Evolutionary conservation across 164 flowering plant species (phyloP).

Genomic region (Paratinospora sagittata): DNA sequence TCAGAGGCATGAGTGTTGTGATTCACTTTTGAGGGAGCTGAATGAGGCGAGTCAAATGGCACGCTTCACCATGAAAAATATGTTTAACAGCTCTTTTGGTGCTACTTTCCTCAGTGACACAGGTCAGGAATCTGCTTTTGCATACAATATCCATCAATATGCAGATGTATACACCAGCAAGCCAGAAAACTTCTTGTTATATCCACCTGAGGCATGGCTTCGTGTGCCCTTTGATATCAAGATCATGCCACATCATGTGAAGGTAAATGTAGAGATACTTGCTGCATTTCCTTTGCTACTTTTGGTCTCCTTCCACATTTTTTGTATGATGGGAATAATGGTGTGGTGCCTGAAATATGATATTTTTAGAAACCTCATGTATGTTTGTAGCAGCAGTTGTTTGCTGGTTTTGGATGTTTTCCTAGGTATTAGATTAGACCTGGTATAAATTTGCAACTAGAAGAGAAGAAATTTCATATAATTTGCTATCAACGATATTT

Average conservation of each 20-base stretch:
- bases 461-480: too few relatives aligned
- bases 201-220: slow-evolving; percentile 89
- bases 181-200: slow-evolving; percentile 76
- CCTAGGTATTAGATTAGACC: too few relatives aligned
- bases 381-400: too few relatives aligned
- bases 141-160: slow-evolving; percentile 88
- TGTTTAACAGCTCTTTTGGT: slow-evolving; percentile 92
- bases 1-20: slow-evolving; percentile 40
- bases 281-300: not conserved
- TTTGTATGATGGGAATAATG: not conserved
- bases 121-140: slow-evolving; percentile 93
- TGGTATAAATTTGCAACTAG: too few relatives aligned
- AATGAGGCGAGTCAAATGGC: slow-evolving; percentile 75
- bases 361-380: too few relatives aligned
- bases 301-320: not conserved
- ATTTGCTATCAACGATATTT: too few relatives aligned
- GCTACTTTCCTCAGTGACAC: slow-evolving; percentile 92
- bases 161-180: slow-evolving; percentile 97
- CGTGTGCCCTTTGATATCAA: slow-evolving; percentile 85
- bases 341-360: not conserved
- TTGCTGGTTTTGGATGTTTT: too few relatives aligned
- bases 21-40: slow-evolving; percentile 51
- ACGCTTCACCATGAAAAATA: slow-evolving; percentile 56
- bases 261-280: slow-evolving; percentile 43
- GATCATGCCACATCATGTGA: slow-evolving; percentile 96